Evolutionary conservation across 352 stramenopile species (phyloP).

Genomic region (Phytopythium montanum): DNA sequence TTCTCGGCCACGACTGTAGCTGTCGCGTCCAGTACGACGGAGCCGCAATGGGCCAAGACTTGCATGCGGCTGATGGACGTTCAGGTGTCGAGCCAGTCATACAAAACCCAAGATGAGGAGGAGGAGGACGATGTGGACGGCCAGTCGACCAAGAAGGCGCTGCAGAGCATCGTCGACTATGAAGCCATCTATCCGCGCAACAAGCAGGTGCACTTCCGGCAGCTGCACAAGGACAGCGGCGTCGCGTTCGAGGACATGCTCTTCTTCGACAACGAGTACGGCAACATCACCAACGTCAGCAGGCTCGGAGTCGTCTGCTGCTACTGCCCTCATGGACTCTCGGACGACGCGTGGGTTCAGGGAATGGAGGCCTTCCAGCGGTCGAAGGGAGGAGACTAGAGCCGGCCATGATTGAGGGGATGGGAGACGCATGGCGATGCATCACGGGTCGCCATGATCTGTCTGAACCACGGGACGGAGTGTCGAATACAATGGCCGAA

Average conservation of each 20-base stretch:
- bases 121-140: conserved; percentile 9
- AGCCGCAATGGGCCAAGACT: conserved; percentile 73
- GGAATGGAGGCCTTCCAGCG: conserved; percentile 69
- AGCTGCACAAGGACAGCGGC: conserved; percentile 85
- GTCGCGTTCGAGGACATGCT: conserved; percentile 94
- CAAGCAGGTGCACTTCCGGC: conserved; percentile 91
- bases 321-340: conserved; percentile 80
- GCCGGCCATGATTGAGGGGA: not conserved
- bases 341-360: conserved; percentile 52
- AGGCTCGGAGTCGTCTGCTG: conserved; percentile 68
- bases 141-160: conserved; percentile 22
- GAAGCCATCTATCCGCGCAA: conserved; percentile 83
- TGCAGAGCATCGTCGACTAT: conserved; percentile 68
- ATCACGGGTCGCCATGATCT: not conserved
- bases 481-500: no score
- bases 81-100: conserved; percentile 7
- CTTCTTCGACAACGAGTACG: conserved; percentile 95
- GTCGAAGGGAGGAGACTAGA: not conserved
- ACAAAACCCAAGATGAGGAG: not conserved
- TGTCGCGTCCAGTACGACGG: conserved; percentile 70
- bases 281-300: conserved; percentile 73
- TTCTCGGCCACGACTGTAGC: conserved; percentile 59
- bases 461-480: no score
- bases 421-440: not conserved
- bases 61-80: conserved; percentile 77